Percentiles rank a stretch among this genome's conserved stretches.
phyloP scores from a whole-genome alignment of 768 basidiomycete genomes.

The Omphalotus guepiniiformis region DNA sequence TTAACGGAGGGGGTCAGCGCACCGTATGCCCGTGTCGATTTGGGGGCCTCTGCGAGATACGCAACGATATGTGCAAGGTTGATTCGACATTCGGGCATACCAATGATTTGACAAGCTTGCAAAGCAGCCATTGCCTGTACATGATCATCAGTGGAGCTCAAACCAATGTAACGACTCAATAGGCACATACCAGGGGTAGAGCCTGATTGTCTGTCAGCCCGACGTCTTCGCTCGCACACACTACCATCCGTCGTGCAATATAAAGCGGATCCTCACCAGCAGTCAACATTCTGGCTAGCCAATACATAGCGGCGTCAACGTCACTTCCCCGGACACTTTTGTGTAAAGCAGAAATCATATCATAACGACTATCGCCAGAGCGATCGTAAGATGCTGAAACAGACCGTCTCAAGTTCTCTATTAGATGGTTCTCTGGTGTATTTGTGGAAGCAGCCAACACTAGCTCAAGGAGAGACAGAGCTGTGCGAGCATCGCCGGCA shows the following conservation, averaged over 20 bases:
- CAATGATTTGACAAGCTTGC: constrained; percentile 62
- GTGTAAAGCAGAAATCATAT: constrained; percentile 82
- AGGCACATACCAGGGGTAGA: constrained; percentile 57
- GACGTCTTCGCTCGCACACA: constrained; percentile 84
- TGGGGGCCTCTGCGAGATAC: constrained; percentile 79
- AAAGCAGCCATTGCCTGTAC: constrained; percentile 56
- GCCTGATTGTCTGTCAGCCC: constrained; percentile 78
- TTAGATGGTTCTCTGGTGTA: constrained; percentile 43
- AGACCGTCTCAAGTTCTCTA: constrained; percentile 56
- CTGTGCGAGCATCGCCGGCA: constrained; percentile 71
- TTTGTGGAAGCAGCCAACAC: constrained; percentile 42
- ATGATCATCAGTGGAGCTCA: background rate
- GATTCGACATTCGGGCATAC: constrained; percentile 82
- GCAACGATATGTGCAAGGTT: constrained; percentile 74
- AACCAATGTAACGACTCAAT: background rate
- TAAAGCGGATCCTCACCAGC: constrained; percentile 81
- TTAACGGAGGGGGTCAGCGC: background rate
- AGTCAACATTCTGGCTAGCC: constrained; percentile 80
- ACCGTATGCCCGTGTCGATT: constrained; percentile 70
- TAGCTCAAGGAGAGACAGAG: constrained; percentile 73
- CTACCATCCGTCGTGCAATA: constrained; percentile 68
- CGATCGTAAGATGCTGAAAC: constrained; percentile 70
- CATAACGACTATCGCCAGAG: constrained; percentile 70
- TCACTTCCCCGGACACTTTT: constrained; percentile 79
- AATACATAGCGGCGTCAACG: constrained; percentile 78